These are phyloP conservation scores for Aureobasidium uvarum DNA, from an alignment of 2,329 filamentous ascomycete genomes.

Conservation along the genomic window DNA sequence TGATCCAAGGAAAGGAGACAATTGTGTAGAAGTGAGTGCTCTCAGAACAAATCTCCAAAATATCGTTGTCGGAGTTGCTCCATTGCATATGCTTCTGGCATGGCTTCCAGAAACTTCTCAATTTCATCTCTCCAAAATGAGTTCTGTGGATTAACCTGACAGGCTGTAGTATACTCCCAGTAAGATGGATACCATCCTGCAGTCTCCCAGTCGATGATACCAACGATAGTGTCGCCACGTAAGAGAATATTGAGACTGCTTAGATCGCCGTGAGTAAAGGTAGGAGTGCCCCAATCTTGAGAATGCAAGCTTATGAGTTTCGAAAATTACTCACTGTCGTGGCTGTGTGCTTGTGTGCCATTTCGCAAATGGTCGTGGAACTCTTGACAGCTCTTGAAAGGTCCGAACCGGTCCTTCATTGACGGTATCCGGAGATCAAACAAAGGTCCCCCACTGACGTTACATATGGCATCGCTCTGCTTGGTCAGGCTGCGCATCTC, in stretches of 20 bases:
- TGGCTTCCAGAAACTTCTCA: constrained; percentile 42
- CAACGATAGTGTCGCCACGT: constrained; percentile 44
- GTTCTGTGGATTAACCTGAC: constrained; percentile 45
- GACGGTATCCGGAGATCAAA: neutral
- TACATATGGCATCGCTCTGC: neutral
- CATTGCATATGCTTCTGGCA: constrained; percentile 44
- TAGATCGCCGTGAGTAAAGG: constrained; percentile 55
- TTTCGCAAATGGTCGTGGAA: neutral
- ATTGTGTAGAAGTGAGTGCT: neutral
- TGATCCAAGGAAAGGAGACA: neutral
- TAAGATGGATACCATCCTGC: constrained; percentile 51
- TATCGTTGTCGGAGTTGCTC: constrained; percentile 39
- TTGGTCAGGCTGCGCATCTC: neutral
- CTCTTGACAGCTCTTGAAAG: neutral
- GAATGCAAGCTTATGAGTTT: neutral
- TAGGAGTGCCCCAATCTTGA: constrained; percentile 38
- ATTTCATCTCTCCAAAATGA: constrained; percentile 39
- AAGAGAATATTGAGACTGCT: constrained; percentile 48
- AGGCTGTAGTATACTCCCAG: constrained; percentile 47
- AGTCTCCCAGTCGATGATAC: constrained; percentile 51
- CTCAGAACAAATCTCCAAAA: constrained; percentile 1
- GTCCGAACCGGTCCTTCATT: neutral
- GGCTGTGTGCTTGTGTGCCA: neutral
- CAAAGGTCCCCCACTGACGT: constrained; percentile 10
- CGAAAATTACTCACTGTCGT: neutral